Percentiles rank a stretch among this genome's conserved stretches.
phyloP scores from a whole-genome alignment of 768 basidiomycete genomes.

The Macrolepiota albuminosa region DNA sequence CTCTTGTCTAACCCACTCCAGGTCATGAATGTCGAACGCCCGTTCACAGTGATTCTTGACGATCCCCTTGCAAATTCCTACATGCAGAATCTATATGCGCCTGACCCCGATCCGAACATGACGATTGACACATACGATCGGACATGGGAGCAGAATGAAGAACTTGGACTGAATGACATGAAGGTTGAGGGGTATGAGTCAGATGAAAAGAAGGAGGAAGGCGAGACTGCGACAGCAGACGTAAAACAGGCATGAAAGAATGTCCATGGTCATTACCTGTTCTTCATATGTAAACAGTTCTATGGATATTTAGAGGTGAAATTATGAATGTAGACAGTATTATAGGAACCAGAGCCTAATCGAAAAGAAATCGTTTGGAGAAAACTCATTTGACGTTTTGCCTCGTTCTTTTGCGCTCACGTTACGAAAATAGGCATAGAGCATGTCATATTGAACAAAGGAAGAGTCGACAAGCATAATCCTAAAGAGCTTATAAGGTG shows the following conservation, averaged over 20 bases:
- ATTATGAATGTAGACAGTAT: too few species aligned
- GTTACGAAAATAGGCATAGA: background rate
- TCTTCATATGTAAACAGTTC: too few species aligned
- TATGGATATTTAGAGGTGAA: too few species aligned
- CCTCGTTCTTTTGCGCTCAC: too few species aligned
- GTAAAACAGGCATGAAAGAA: background rate
- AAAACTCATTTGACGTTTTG: background rate
- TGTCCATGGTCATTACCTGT: background rate
- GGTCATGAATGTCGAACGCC: constrained; percentile 73
- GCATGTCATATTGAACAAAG: background rate
- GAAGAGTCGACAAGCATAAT: background rate
- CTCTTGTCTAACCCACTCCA: constrained; percentile 22
- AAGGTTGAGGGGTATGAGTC: constrained; percentile 71
- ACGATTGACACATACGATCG: constrained; percentile 77
- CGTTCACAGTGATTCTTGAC: constrained; percentile 91
- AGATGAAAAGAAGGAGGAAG: constrained; percentile 17
- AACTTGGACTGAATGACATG: constrained; percentile 89
- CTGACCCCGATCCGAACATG: constrained; percentile 96
- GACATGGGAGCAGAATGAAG: constrained; percentile 89
- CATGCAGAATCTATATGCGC: constrained; percentile 94
- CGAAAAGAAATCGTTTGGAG: too few species aligned
- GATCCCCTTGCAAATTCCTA: constrained; percentile 96
- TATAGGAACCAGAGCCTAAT: too few species aligned
- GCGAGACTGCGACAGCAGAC: background rate
- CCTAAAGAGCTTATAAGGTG: background rate